Conservation (phyloP, 371 early-diverging fungal species). For the Mortierella sp. region DNA sequence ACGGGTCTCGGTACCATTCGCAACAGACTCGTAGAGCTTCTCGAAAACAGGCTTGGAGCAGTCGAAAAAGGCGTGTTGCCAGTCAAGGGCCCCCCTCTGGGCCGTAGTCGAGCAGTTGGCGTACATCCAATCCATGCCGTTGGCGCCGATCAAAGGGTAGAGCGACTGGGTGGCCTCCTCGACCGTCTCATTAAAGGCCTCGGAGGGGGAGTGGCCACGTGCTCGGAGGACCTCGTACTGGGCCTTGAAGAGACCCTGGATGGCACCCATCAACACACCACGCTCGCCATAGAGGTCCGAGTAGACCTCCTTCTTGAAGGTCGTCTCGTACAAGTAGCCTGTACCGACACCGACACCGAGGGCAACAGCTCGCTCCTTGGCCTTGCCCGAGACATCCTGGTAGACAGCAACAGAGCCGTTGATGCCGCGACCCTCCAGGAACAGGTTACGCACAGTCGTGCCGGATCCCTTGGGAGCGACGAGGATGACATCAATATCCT, state of each 20-base stretch:
- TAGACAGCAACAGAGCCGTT: constrained; percentile 97
- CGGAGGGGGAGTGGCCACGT: constrained; percentile 96
- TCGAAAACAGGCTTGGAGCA: constrained; percentile 96
- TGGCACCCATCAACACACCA: constrained; percentile 98
- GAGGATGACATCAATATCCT: constrained; percentile 95
- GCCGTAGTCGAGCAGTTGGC: constrained; percentile 98
- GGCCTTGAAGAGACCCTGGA: constrained; percentile 96
- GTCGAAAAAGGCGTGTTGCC: constrained; percentile 95
- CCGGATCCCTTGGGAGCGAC: constrained; percentile 98
- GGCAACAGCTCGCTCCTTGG: constrained; percentile 92
- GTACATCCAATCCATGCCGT: constrained; percentile 98
- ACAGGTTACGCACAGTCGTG: constrained; percentile 94
- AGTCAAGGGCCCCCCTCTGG: constrained; percentile 97
- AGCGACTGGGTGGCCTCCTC: constrained; percentile 99
- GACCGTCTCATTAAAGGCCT: constrained; percentile 99
- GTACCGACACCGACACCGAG: constrained; percentile 96
- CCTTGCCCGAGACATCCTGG: constrained; percentile 94
- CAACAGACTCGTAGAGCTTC: constrained; percentile 89
- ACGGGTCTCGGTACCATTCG: constrained; percentile 91
- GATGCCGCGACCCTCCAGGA: constrained; percentile 97
- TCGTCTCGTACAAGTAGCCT: constrained; percentile 98
- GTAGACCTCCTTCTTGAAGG: constrained; percentile 96
- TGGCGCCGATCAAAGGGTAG: constrained; percentile 95
- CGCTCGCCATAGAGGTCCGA: constrained; percentile 98
- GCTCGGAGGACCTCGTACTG: constrained; percentile 98